Base-by-base conservation (phyloP, 2,329 filamentous ascomycete species). In the Talaromyces atroroseus region DNA sequence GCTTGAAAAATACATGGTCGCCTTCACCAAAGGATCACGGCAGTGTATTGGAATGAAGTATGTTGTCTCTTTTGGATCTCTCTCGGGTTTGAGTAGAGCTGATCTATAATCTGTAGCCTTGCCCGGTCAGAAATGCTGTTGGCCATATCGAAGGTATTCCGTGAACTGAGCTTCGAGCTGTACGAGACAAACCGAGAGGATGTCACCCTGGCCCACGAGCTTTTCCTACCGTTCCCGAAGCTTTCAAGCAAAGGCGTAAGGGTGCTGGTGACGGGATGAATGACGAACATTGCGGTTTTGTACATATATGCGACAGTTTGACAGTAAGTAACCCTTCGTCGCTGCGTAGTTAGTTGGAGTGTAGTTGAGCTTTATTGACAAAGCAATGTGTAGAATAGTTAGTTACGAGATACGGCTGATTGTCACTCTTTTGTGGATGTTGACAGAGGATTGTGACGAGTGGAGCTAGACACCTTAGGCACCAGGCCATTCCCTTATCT, bases 1-100 rank as follows among this genome's bases (percentile, higher is more conserved):
- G 6, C 61, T 64, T 23, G 57, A 63, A 16, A 59, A 55, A 29
- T 62, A 64, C 32, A 49, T 64, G 48, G 61, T 64, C 2, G 40
- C 63, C 7, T 64, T 64, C 34, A 46, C 49, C 10, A 62, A 64
- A 44, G 63, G 63, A n/a, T 56, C 57, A 3, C 40, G 63, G 18
- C 52, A 58, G 42, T 63, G 61, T 42, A 49, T 63, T 29, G 61
- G 61, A 23, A 61, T 63, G 36, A 61, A 60, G 59, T 61, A 49
- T 18, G 56, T 59, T 59, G n/a, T n/a, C n/a, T n/a, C 32, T 46
- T 29, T 4, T 2, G 2, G 29, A 7, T 14, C 8, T 6, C 26
- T 24, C n/a, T 24, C 20, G 3, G 16, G n/a, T 20, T 0, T 23
- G 6, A 48, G 26, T 10, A 18, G 11, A 3, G 23, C 45, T 54